Evolutionary conservation across 345 rosid genomes (phyloP).

Genomic region (Melastoma malabathricum): DNA sequence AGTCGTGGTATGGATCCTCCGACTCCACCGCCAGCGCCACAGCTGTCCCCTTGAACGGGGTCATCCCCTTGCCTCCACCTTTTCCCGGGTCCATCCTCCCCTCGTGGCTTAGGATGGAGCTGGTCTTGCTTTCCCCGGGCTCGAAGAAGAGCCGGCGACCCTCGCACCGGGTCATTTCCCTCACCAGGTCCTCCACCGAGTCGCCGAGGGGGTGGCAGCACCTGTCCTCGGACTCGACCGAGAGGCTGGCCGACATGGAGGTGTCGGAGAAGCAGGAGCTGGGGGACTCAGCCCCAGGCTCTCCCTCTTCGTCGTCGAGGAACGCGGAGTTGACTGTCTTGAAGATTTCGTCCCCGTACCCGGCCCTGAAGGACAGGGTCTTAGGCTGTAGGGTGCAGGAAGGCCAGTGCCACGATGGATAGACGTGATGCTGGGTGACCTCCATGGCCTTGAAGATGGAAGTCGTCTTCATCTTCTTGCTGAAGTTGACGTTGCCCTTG

Average conservation of each 20-base stretch:
- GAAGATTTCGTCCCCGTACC: constrained; percentile 29
- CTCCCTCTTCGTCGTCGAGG: constrained; percentile 14
- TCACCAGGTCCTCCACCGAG: constrained; percentile 41
- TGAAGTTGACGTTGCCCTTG: not conserved
- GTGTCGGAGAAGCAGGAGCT: constrained; percentile 39
- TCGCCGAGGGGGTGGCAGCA: constrained; percentile 2
- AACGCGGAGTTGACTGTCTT: constrained; percentile 64
- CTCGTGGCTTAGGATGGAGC: constrained; percentile 45
- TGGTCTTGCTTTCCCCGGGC: constrained; percentile 32
- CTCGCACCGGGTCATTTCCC: constrained; percentile 33
- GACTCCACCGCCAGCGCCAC: constrained; percentile 62
- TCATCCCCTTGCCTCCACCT: not conserved
- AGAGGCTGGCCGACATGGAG: constrained; percentile 20
- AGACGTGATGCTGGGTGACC: constrained; percentile 4
- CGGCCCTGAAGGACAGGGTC: constrained; percentile 46
- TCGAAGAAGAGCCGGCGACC: constrained; percentile 59
- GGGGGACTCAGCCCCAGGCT: constrained; percentile 1
- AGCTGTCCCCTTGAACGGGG: constrained; percentile 34
- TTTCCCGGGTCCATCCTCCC: constrained; percentile 8
- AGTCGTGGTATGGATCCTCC: constrained; percentile 62
- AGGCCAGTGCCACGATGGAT: constrained; percentile 29
- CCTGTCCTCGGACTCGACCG: constrained; percentile 16
- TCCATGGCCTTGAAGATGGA: constrained; percentile 13
- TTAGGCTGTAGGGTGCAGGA: constrained; percentile 37
- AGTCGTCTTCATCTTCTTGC: constrained; percentile 31